Conservation (phyloP, 805 yeast genomes). For the Tetrapisispora namnaoensis region DNA sequence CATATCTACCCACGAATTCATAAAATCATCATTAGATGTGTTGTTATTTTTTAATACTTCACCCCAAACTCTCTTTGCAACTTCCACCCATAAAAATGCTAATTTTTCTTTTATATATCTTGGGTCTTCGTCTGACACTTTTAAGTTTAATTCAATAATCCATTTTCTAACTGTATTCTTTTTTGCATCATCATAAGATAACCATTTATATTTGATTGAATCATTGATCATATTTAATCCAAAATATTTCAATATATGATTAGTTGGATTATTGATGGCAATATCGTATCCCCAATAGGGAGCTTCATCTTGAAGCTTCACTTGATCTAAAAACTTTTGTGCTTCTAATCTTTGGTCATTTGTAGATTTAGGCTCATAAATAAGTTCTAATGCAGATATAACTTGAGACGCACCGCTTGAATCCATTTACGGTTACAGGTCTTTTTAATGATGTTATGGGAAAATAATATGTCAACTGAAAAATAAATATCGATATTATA, state of each 20-base stretch:
- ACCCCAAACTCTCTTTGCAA: constrained; percentile 92
- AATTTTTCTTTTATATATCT: constrained; percentile 83
- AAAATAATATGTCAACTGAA: neutral
- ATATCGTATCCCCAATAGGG: constrained; percentile 90
- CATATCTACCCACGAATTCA: constrained; percentile 80
- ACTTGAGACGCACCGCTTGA: constrained; percentile 63
- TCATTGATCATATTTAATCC: constrained; percentile 74
- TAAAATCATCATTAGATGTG: constrained; percentile 33
- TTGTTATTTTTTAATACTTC: constrained; percentile 37
- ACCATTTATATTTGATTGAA: constrained; percentile 50
- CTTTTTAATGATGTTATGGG: neutral
- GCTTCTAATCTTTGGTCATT: constrained; percentile 50
- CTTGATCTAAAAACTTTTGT: constrained; percentile 59
- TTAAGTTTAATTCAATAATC: constrained; percentile 68
- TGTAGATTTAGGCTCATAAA: constrained; percentile 55
- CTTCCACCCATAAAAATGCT: constrained; percentile 82
- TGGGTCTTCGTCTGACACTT: constrained; percentile 59
- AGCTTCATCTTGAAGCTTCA: constrained; percentile 70
- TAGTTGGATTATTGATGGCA: constrained; percentile 50
- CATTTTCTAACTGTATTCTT: constrained; percentile 66
- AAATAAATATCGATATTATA: no score
- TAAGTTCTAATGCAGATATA: constrained; percentile 62
- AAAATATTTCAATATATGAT: constrained; percentile 75
- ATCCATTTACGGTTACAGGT: constrained; percentile 37
- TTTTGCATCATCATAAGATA: constrained; percentile 47